A percentile compares a stretch with the other conserved stretches of the same genome.
phyloP scores from a whole-genome alignment of 768 basidiomycete genomes.

The Tricholoma furcatifolium region DNA sequence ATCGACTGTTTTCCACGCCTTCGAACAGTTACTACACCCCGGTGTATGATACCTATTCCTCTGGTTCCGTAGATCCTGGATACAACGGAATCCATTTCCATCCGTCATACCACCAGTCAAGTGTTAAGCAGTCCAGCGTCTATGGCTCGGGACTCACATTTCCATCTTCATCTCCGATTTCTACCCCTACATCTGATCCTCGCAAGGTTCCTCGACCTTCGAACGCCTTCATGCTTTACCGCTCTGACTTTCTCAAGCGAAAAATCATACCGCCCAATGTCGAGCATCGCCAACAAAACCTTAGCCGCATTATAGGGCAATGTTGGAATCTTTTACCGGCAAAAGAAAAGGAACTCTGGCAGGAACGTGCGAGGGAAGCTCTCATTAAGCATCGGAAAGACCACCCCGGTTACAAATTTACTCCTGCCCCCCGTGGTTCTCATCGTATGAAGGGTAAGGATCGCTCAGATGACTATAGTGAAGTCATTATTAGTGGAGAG shows the following conservation, averaged over 20 bases:
- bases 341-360: conserved; percentile 47
- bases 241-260: conserved; percentile 59
- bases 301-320: conserved; percentile 68
- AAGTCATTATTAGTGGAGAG: conserved; percentile 16
- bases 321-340: conserved; percentile 60
- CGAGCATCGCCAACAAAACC: conserved; percentile 70
- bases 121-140: background rate
- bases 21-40: background rate
- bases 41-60: background rate
- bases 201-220: conserved; percentile 60
- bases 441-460: conserved; percentile 30
- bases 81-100: background rate
- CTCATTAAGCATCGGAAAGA: conserved; percentile 45
- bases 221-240: conserved; percentile 84
- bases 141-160: background rate
- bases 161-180: background rate
- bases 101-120: background rate
- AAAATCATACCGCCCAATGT: conserved; percentile 44
- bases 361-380: conserved; percentile 43
- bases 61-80: background rate
- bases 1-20: conserved; percentile 9
- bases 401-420: conserved; percentile 65
- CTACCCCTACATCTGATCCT: conserved; percentile 3
- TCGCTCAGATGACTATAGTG: conserved; percentile 14
- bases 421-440: conserved; percentile 41